A percentile compares a stretch with the other conserved stretches of the same genome.
Conservation (phyloP, 441 rosid species). For the Croton setiger region DNA sequence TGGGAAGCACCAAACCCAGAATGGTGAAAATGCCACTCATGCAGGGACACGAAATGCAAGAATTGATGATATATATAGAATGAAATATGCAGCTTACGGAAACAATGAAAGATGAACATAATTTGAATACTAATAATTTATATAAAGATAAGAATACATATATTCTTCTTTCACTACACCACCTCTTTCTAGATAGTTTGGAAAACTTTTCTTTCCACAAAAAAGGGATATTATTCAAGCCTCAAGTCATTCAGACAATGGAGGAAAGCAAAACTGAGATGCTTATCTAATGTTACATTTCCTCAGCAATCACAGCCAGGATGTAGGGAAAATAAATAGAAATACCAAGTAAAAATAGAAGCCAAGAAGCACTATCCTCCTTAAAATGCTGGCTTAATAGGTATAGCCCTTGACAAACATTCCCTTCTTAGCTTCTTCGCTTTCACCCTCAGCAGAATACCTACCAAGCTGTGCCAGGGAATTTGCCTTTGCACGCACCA, state of each 20-base stretch:
- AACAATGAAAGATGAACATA: neutral
- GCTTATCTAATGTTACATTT: constrained; percentile 21
- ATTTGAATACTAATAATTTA: constrained; percentile 1
- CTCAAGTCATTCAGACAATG: constrained; percentile 5
- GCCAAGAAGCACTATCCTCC: neutral
- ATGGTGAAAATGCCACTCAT: too few relatives aligned
- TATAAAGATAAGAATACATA: constrained; percentile 9
- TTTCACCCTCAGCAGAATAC: constrained; percentile 84
- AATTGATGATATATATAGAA: too few relatives aligned
- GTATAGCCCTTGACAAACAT: constrained; percentile 99
- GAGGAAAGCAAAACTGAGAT: constrained; percentile 11
- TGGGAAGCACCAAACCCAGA: too few relatives aligned
- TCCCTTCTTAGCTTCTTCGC: constrained; percentile 93
- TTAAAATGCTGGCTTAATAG: constrained; percentile 39
- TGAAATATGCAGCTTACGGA: neutral
- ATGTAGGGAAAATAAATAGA: constrained; percentile 11
- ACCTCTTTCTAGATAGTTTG: neutral
- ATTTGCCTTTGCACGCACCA: constrained; percentile 96
- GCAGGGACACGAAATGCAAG: too few relatives aligned
- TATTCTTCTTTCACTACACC: neutral
- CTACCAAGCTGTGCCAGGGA: constrained; percentile 95
- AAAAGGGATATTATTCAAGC: constrained; percentile 32
- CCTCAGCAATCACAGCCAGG: constrained; percentile 16
- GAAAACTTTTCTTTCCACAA: constrained; percentile 6
- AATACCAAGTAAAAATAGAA: constrained; percentile 16